Conservation (phyloP, 768 basidiomycete genomes). For the Russula sp. region DNA sequence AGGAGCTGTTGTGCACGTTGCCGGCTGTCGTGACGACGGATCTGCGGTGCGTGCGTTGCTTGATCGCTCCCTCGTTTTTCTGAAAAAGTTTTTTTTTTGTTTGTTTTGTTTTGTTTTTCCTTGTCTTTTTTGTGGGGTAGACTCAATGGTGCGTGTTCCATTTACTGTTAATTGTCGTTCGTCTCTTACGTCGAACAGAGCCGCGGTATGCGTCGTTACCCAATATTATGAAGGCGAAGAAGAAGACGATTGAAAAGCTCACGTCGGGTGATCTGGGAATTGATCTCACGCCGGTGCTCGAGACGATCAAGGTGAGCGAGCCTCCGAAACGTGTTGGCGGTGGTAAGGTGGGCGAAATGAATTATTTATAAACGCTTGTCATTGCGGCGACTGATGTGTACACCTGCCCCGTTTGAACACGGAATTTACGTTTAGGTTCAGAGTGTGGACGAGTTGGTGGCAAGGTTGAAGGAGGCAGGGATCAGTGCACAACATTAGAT, state of each 20-base stretch:
- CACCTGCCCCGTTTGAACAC: no score
- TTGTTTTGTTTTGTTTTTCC: not conserved
- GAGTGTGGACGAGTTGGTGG: constrained; percentile 82
- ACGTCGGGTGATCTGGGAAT: constrained; percentile 72
- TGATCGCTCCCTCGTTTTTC: not conserved
- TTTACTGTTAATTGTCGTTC: not conserved
- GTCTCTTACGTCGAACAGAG: constrained; percentile 33
- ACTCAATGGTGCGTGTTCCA: constrained; percentile 53
- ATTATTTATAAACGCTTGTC: not conserved
- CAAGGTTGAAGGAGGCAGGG: constrained; percentile 85
- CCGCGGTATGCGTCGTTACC: constrained; percentile 96
- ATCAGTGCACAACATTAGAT: constrained; percentile 17
- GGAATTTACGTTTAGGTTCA: constrained; percentile 42
- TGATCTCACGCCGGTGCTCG: constrained; percentile 74
- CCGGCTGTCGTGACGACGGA: constrained; percentile 91
- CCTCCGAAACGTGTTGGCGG: constrained; percentile 90
- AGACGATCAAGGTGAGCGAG: constrained; percentile 82
- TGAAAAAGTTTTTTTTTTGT: not conserved
- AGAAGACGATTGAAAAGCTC: constrained; percentile 88
- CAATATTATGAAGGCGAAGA: constrained; percentile 99
- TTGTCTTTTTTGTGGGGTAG: constrained; percentile 30
- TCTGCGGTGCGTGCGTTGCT: constrained; percentile 52
- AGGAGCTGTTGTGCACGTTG: constrained; percentile 71
- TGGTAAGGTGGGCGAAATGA: constrained; percentile 56
- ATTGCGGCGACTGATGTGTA: not conserved